Base-by-base conservation (phyloP, 2,329 filamentous ascomycete genomes). In the Diaporthe citrichinensis region DNA sequence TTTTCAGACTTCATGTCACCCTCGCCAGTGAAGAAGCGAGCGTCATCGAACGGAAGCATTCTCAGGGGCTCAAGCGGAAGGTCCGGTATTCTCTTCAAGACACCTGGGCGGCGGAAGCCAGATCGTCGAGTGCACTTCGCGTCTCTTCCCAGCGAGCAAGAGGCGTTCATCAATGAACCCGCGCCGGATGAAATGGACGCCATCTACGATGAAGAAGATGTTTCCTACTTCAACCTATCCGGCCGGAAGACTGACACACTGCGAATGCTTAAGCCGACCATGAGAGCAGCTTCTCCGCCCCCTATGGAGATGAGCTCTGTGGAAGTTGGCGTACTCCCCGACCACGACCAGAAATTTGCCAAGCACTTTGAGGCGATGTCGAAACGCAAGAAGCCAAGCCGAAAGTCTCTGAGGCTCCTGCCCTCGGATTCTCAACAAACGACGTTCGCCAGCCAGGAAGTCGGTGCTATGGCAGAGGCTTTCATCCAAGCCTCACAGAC, bases 1-100 rank as follows among this genome's bases (percentile, higher is more conserved):
- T 90, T 91, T 79, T 85, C 87, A 1, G 85, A 86, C 1, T 90
- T 90, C 79, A 86, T 88, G 79, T 87, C 87, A 0, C 86, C 87
- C 0, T 89, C 88, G 0, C 87, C 89, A 17, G 17, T 49, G 1
- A 83, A 85, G 55, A 73, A 65, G 53, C 73, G 69, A 34, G 41
- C 31, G 23, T 71, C 73, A 28, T 36, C 51, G 4, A 67, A 55
- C 20, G 41, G 55, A 10, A 57, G 69, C 28, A 71, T 75, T 31
- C 55, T 73, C 20, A 65, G 62, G 3, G 7, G 57, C 46, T 71
- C 72, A 25, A 46, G 41, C 28, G 34, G 20, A 61, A 39, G 34
- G 31, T 58, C 74, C 10, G 71, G 74, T 25, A 28, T 71, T 51
- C 57, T 73, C 7, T 73, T 73, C 65, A 71, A 69, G n/a, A 71